Base-by-base conservation (phyloP, 2,329 filamentous ascomycete species). In the Aspergillus novoparasiticus region DNA sequence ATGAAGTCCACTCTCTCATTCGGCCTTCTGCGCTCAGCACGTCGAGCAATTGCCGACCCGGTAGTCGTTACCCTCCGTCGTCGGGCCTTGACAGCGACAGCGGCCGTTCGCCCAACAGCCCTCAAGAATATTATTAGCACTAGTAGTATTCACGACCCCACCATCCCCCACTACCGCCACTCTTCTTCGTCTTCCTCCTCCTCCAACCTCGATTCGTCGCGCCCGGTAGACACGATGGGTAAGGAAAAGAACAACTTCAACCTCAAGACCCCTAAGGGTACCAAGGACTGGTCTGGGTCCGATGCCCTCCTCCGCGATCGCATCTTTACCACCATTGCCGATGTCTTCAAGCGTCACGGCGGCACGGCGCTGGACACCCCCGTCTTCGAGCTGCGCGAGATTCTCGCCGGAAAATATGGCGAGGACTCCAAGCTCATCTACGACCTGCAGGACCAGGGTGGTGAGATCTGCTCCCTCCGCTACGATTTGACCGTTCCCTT, bases 361-460 rank as follows among this genome's bases (percentile, higher is more conserved):
- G 92, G 86, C 66, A 89, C 90, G 64, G 89, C 90, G 65, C 88
- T 95, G 68, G 91, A 94, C 79, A 95, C 91, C 57, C 87, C 86
- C 48, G 92, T 95, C 64, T 96, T 96, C 75, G 93, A 96, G 79
- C 84, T 95, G 66, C 90, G 90, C 76, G 92, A 96, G 71, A 94
- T 96, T 67, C 85, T 96, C 45, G 86, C 92, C 23, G 93, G 92
- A 65, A 96, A 96, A 82, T 96, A 96, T 82, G 93, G 93, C 76
- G 93, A 96, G 81, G 93, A 96, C 79, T 92, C 89, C 73, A 94
- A 94, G 79, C 89, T 96, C 77, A 96, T 96, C 80, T 96, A 96
- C 80, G 91, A 96, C 76, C 85, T 95, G 67, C 89, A 90, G 74
- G 92, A 96, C 75, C 93, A 96, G 77, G 92, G 93, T 72, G 92